These are phyloP conservation scores for Lunasporangiospora selenospora DNA, from an alignment of 192 early-diverging fungal genomes.

Conservation along the genomic window DNA sequence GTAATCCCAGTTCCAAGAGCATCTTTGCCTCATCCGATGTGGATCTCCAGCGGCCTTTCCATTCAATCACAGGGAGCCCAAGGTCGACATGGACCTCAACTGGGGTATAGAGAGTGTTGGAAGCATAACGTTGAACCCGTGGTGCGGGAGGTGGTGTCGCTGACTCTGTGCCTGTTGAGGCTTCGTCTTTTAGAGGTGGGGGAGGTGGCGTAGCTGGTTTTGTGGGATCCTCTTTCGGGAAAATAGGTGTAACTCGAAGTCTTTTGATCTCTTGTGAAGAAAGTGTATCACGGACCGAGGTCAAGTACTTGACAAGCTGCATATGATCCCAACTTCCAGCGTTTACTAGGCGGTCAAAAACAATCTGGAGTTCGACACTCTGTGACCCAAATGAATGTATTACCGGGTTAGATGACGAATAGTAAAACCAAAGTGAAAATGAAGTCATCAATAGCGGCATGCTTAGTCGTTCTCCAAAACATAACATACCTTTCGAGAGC, in stretches of 20 bases:
- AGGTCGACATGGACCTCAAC: conserved; percentile 61
- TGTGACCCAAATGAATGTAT: conserved; percentile 13
- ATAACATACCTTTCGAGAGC: conserved; percentile 74
- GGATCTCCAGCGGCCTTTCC: conserved; percentile 55
- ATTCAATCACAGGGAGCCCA: conserved; percentile 71
- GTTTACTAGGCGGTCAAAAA: conserved; percentile 80
- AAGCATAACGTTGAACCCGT: conserved; percentile 56
- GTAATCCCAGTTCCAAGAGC: conserved; percentile 57
- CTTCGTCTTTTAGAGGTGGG: conserved; percentile 8
- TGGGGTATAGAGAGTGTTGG: conserved; percentile 73
- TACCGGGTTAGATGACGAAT: not conserved
- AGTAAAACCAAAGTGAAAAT: not conserved
- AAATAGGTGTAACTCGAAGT: conserved; percentile 69
- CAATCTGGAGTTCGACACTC: conserved; percentile 84
- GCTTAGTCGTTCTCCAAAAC: too few species aligned
- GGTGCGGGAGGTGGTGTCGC: conserved; percentile 25
- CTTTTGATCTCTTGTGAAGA: conserved; percentile 63
- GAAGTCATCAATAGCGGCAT: too few species aligned
- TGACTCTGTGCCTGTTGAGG: conserved; percentile 1
- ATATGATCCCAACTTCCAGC: conserved; percentile 86
- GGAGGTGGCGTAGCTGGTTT: conserved; percentile 10
- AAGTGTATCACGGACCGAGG: conserved; percentile 68
- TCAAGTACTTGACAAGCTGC: conserved; percentile 84
- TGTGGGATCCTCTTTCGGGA: conserved; percentile 62
- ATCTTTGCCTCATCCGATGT: conserved; percentile 48